Base-by-base conservation (phyloP, 2,329 filamentous ascomycete genomes). In the Sclerotinia subarctica region DNA sequence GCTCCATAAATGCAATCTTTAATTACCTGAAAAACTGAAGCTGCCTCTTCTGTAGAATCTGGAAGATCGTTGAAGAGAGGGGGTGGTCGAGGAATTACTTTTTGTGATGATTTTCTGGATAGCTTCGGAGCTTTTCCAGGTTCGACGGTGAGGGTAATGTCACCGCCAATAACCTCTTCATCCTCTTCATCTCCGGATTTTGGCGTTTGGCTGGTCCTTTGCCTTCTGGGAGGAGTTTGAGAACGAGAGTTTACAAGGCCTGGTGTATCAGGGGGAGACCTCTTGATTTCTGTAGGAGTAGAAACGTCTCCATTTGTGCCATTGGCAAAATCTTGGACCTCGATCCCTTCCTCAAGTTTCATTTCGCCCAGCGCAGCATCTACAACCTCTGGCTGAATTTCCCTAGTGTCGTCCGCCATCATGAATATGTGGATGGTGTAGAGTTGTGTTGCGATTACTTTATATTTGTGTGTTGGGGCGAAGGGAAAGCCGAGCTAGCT, bases 1-100 rank as follows among this genome's bases (percentile, higher is more conserved):
- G 93, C 93, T 66, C 92, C 93, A 80, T 99, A 99, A 46, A 91
- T 90, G 79, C 94, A 98, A 74, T 92, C 87, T 64, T 89, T 82
- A 71, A 99, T 93, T 64, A 94, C 83, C 73, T 92, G 87, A 75
- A 99, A 99, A 19, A 87, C 87, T 35, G 84, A 81, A 73, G 86
- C 89, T 5, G 95, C 91, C 74, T 95, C 91, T 47, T 83, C 80
- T 3, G 93, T 96, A 72, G 88, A 88, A 79, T 97, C 90, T 51
- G 91, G 89, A 42, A 94, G 82, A 78, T 96, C 84, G 74, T 84
- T 79, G 78, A 91, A 97, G 15, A 97, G 82, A 66, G 82, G 83
- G 64, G 88, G 84, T 68, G 88, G 84, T 68, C 87, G 86, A 70
- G 84, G 80, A 69, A 86, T 79, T 62, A 88, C 79, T 78, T 92